Percentiles rank a stretch among this genome's conserved stretches.
These are phyloP conservation scores for Phialocephala subalpina DNA, from an alignment of 2,329 filamentous ascomycete species.

Conservation along the genomic window DNA sequence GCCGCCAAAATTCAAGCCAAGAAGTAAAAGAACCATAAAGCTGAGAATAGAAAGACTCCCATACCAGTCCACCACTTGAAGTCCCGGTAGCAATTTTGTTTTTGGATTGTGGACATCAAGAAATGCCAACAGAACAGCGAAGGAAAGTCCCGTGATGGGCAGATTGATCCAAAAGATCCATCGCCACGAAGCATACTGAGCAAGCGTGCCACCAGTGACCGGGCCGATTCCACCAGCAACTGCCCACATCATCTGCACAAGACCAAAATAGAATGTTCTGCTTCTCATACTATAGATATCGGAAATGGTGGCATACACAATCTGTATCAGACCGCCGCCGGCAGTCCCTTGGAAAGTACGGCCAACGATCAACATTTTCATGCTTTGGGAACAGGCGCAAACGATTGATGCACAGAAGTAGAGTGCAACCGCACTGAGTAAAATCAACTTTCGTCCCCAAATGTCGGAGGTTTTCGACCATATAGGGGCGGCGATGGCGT, in stretches of 20 bases:
- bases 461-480: slow-evolving; percentile 71
- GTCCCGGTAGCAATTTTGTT: slow-evolving; percentile 61
- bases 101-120: slow-evolving; percentile 65
- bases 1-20: slow-evolving; percentile 84
- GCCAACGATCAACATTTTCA: slow-evolving; percentile 68
- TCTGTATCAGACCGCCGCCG: slow-evolving; percentile 67
- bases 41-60: slow-evolving; percentile 71
- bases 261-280: slow-evolving; percentile 67
- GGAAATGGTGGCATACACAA: slow-evolving; percentile 70
- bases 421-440: slow-evolving; percentile 66
- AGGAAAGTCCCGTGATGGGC: slow-evolving; percentile 8
- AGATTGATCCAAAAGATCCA: slow-evolving; percentile 69
- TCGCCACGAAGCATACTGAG: slow-evolving; percentile 64
- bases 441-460: slow-evolving; percentile 69
- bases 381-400: slow-evolving; percentile 62
- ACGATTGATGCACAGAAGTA: slow-evolving; percentile 70
- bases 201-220: slow-evolving; percentile 67
- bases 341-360: slow-evolving; percentile 70
- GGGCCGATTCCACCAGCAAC: slow-evolving; percentile 67
- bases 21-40: slow-evolving; percentile 81
- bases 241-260: slow-evolving; percentile 68
- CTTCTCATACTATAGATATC: slow-evolving; percentile 68
- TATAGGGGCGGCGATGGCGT: slow-evolving; percentile 60
- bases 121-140: slow-evolving; percentile 50
- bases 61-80: slow-evolving; percentile 64